phyloP scores from a whole-genome alignment of 352 stramenopile genomes.

The Phytophthora sp. region DNA sequence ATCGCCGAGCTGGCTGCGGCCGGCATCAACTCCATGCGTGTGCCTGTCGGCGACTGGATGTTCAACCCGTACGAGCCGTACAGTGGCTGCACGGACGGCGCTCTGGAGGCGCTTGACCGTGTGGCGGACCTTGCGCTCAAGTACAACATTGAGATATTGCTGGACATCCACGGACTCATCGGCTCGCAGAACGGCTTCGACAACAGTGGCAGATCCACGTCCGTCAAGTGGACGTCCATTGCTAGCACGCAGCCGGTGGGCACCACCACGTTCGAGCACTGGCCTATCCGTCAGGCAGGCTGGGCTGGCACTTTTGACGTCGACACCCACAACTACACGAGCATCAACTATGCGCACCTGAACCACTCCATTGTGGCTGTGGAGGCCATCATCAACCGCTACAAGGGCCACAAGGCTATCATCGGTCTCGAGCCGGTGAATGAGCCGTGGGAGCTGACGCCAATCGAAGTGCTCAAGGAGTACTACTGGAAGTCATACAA shows the following conservation, averaged over 20 bases:
- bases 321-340: constrained; percentile 86
- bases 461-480: constrained; percentile 91
- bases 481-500: constrained; percentile 98
- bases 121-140: constrained; percentile 87
- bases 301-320: constrained; percentile 94
- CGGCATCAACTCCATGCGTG: constrained; percentile 83
- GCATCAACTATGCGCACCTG: constrained; percentile 93
- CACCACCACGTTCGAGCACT: constrained; percentile 95
- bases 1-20: constrained; percentile 82
- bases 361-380: constrained; percentile 93
- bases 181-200: constrained; percentile 97
- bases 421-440: constrained; percentile 95
- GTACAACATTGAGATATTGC: constrained; percentile 88
- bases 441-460: constrained; percentile 96
- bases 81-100: constrained; percentile 92
- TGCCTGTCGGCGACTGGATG: constrained; percentile 97
- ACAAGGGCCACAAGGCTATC: constrained; percentile 89
- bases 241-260: constrained; percentile 80
- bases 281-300: constrained; percentile 90
- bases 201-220: constrained; percentile 90
- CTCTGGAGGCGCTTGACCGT: constrained; percentile 91
- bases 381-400: constrained; percentile 89
- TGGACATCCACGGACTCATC: constrained; percentile 94
- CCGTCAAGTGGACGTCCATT: constrained; percentile 92
- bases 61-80: constrained; percentile 95